These are phyloP conservation scores for Podosphaera xanthii DNA, from an alignment of 2,329 filamentous ascomycete genomes.

Conservation along the genomic window DNA sequence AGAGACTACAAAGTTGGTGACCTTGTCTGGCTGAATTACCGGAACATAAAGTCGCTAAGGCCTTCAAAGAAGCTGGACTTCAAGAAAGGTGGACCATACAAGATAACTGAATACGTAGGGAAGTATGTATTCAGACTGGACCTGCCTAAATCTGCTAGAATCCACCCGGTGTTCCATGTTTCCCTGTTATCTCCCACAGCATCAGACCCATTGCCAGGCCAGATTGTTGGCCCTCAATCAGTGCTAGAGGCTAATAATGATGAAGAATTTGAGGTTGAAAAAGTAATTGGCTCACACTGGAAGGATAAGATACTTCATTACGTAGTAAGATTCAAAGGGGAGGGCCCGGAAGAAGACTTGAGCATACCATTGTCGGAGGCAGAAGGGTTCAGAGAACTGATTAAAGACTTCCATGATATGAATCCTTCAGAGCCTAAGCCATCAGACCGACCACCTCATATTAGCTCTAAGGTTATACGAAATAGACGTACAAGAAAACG, in stretches of 20 bases:
- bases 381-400: background rate
- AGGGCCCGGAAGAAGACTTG: background rate
- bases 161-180: background rate
- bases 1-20: background rate
- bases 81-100: too few species aligned
- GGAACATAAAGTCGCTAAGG: background rate
- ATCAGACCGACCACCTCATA: too few species aligned
- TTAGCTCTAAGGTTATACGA: background rate
- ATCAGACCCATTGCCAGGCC: background rate
- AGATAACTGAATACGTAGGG: background rate
- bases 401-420: background rate
- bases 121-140: background rate
- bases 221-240: background rate
- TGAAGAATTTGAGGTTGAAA: too few species aligned
- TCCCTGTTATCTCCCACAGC: background rate
- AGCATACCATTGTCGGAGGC: background rate
- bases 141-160: background rate
- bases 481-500: background rate
- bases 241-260: too few species aligned
- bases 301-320: too few species aligned
- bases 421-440: background rate
- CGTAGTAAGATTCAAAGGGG: background rate
- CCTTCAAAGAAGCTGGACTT: background rate
- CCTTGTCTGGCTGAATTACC: background rate
- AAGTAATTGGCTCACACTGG: too few species aligned